phyloP scores from a whole-genome alignment of 371 early-diverging fungal species.

The Mucor ambiguus region DNA sequence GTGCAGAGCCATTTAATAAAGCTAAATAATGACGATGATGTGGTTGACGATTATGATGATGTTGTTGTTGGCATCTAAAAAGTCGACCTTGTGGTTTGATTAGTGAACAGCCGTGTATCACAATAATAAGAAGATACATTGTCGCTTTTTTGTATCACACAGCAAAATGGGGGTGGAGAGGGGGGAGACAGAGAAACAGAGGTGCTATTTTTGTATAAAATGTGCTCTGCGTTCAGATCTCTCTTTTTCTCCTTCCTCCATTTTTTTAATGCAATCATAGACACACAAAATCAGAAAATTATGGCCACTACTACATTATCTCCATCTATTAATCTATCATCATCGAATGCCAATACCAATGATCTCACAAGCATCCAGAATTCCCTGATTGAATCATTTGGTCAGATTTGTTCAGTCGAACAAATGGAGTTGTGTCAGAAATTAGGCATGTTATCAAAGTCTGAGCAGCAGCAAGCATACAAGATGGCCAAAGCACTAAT shows the following conservation, averaged over 20 bases:
- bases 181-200: not conserved
- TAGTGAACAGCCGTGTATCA: constrained; percentile 5
- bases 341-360: constrained; percentile 1
- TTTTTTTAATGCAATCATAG: not conserved
- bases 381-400: constrained; percentile 27
- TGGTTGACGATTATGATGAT: not conserved
- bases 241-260: not conserved
- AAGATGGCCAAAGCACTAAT: constrained; percentile 28
- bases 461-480: constrained; percentile 27
- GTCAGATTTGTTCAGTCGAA: constrained; percentile 30
- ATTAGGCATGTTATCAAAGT: constrained; percentile 23
- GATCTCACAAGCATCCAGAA: constrained; percentile 16
- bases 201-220: constrained; percentile 4
- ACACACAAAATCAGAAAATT: not conserved
- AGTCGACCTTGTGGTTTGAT: constrained; percentile 8
- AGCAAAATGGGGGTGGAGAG: not conserved
- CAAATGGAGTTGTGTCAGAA: constrained; percentile 33
- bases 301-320: constrained; percentile 1
- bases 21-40: not conserved
- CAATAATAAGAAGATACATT: constrained; percentile 8
- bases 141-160: constrained; percentile 2
- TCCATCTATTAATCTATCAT: not conserved
- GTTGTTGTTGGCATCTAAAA: not conserved
- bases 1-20: not conserved
- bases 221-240: not conserved